Conservation (phyloP, 352 stramenopile species). For the Phytophthora fragariaefolia region DNA sequence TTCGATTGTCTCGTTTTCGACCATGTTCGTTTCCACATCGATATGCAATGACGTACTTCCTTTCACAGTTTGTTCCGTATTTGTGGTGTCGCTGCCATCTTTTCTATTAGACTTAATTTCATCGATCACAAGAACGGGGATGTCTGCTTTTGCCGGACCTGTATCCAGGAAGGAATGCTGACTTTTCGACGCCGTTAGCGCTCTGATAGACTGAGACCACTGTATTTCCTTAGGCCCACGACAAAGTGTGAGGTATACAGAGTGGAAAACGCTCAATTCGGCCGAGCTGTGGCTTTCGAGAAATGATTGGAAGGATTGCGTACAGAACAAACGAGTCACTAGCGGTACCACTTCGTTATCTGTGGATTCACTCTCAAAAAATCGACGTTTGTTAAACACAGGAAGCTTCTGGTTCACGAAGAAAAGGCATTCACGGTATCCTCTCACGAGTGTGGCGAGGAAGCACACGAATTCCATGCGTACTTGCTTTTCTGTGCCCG, state of each 20-base stretch:
- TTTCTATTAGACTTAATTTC: not conserved
- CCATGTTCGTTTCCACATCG: not conserved
- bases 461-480: slow-evolving; percentile 83
- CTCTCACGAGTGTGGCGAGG: slow-evolving; percentile 65
- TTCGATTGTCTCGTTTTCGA: slow-evolving; percentile 13
- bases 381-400: slow-evolving; percentile 89
- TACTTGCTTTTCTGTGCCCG: slow-evolving; percentile 63
- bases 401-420: slow-evolving; percentile 88
- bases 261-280: slow-evolving; percentile 83
- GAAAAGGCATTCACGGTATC: slow-evolving; percentile 87
- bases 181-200: slow-evolving; percentile 33
- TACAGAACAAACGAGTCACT: slow-evolving; percentile 71
- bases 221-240: slow-evolving; percentile 59
- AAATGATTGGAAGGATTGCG: slow-evolving; percentile 84
- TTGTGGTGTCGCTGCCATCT: not conserved
- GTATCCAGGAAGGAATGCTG: slow-evolving; percentile 32
- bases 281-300: slow-evolving; percentile 75
- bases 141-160: slow-evolving; percentile 21
- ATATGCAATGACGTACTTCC: not conserved
- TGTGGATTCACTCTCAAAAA: slow-evolving; percentile 62
- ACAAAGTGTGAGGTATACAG: slow-evolving; percentile 69
- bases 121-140: slow-evolving; percentile 33
- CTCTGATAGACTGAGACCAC: slow-evolving; percentile 49
- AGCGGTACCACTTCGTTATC: slow-evolving; percentile 76
- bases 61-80: not conserved